Evolutionary conservation across 2,329 filamentous ascomycete genomes (phyloP).

Genomic region (Pleoardoris graminearum): DNA sequence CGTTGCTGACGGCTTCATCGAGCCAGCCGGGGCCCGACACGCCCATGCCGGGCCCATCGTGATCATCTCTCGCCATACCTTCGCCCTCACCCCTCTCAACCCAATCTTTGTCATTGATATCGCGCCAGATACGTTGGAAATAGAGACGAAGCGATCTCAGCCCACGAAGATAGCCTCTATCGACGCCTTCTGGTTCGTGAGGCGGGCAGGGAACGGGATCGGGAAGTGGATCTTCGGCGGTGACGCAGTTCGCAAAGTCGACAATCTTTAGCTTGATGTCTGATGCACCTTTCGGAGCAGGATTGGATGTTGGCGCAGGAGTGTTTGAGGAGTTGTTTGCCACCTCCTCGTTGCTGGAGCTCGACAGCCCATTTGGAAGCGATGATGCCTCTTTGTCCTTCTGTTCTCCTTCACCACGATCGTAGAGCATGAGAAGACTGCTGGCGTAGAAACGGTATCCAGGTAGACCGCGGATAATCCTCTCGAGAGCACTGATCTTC

Average conservation of each 20-base stretch:
- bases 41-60: constrained; percentile 37
- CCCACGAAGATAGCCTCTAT: constrained; percentile 86
- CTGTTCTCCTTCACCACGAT: constrained; percentile 70
- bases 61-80: constrained; percentile 39
- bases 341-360: constrained; percentile 25
- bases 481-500: constrained; percentile 80
- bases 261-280: constrained; percentile 93
- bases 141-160: constrained; percentile 78
- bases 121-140: constrained; percentile 83
- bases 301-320: constrained; percentile 34
- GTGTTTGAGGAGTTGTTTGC: constrained; percentile 16
- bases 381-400: constrained; percentile 36
- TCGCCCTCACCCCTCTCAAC: constrained; percentile 50
- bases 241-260: constrained; percentile 97
- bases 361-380: constrained; percentile 18
- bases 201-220: constrained; percentile 74
- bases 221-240: constrained; percentile 71
- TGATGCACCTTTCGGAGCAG: constrained; percentile 33
- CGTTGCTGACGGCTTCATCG: constrained; percentile 39
- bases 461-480: constrained; percentile 75
- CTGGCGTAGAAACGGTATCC: constrained; percentile 96
- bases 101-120: constrained; percentile 60
- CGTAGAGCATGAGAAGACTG: constrained; percentile 92
- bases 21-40: constrained; percentile 40
- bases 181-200: constrained; percentile 75